phyloP scores from a whole-genome alignment of 2,329 filamentous ascomycete species.

The Scedosporium apiospermum region DNA sequence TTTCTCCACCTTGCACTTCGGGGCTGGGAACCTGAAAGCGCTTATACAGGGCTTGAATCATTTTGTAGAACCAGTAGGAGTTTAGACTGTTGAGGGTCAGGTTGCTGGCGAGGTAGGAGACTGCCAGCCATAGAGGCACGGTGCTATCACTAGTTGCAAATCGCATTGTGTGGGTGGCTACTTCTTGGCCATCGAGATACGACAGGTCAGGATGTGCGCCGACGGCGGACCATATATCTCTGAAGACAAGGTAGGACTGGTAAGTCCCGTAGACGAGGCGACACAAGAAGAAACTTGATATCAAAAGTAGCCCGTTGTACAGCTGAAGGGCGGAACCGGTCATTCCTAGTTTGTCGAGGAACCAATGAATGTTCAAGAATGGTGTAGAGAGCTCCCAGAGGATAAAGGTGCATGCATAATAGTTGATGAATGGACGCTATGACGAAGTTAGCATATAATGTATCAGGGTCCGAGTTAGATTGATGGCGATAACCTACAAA shows the following conservation, averaged over 20 bases:
- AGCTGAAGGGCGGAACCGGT: conserved; percentile 67
- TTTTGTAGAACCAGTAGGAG: conserved; percentile 80
- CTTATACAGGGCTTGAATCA: conserved; percentile 71
- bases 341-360: conserved; percentile 77
- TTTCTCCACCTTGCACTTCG: not conserved
- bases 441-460: conserved; percentile 1
- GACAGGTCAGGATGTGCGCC: conserved; percentile 24
- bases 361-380: conserved; percentile 86
- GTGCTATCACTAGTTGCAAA: conserved; percentile 38
- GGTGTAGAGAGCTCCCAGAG: conserved; percentile 81
- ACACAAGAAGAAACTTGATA: conserved; percentile 66
- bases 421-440: conserved; percentile 76
- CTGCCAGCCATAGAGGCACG: conserved; percentile 62
- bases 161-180: conserved; percentile 19
- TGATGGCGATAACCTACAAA: conserved; percentile 52
- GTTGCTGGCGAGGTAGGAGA: conserved; percentile 61
- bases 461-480: conserved; percentile 9
- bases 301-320: conserved; percentile 65
- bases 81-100: conserved; percentile 66
- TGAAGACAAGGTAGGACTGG: conserved; percentile 58
- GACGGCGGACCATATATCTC: conserved; percentile 56
- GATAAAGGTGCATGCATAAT: conserved; percentile 71
- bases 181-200: conserved; percentile 13
- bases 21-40: conserved; percentile 44
- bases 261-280: conserved; percentile 72